phyloP scores from a whole-genome alignment of 139 green algal species.

The Ettlia oleoabundans region DNA sequence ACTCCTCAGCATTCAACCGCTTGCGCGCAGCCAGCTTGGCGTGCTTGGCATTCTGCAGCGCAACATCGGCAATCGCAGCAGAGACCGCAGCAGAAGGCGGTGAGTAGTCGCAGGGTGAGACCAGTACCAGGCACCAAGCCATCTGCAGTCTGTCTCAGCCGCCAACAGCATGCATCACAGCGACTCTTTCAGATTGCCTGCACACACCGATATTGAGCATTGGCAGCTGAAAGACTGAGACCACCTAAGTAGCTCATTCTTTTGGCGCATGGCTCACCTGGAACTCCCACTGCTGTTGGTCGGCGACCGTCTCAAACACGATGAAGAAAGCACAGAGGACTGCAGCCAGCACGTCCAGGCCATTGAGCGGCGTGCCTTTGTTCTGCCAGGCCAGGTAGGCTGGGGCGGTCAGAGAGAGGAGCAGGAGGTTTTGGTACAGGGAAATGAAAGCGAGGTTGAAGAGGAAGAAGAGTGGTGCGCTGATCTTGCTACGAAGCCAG shows the following conservation, averaged over 20 bases:
- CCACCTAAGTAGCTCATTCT: not conserved
- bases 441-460: conserved; percentile 51
- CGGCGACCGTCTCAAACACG: conserved; percentile 36
- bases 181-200: too few relatives aligned
- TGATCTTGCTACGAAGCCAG: conserved; percentile 3
- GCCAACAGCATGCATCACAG: too few relatives aligned
- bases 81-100: too few relatives aligned
- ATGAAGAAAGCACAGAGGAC: conserved; percentile 25
- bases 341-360: conserved; percentile 26
- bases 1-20: not conserved
- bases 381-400: conserved; percentile 41
- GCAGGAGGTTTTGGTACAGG: conserved; percentile 45
- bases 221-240: too few relatives aligned
- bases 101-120: too few relatives aligned
- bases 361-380: not conserved
- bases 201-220: too few relatives aligned
- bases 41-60: conserved; percentile 39
- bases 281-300: conserved; percentile 52
- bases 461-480: conserved; percentile 26
- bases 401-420: conserved; percentile 13
- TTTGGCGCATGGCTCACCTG: conserved; percentile 11
- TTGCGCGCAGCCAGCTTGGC: not conserved
- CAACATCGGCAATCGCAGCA: too few relatives aligned
- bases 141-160: too few relatives aligned
- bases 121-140: too few relatives aligned